Evolutionary conservation across 2,329 filamentous ascomycete species (phyloP), one percentile per base, ranked within the genome.

Genomic region (Pseudocercospora pini-densiflorae): DNA sequence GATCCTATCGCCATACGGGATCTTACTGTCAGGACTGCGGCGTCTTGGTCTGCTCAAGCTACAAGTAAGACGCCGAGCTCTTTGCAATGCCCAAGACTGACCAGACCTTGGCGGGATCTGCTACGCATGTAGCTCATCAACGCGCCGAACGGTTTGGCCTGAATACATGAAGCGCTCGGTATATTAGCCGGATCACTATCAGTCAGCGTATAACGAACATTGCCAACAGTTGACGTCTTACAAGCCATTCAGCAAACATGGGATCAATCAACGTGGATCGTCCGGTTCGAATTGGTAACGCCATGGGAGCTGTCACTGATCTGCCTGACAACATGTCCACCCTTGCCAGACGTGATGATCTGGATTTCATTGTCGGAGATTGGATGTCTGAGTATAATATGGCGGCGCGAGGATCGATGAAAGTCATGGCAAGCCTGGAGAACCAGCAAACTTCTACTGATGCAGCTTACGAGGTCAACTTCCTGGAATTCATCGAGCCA

Each of bases 321-420:
- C 36, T 43, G 10, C 36, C 36, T 7, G 36, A 43, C 36, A 43
- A 43, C 7, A 43, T 43, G 36, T 43, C 36, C 36, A 43, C n/a
- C 8, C 36, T 43, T n/a, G 36, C 36, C 10, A 43, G 36, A 7
- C 36, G 36, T 3, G 8, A 77, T 16, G 84, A 85, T 31, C 76
- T 82, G 10, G 84, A 87, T 69, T 82, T 86, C 21, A 85, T 87
- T 55, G 86, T 83, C 0, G 84, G 84, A 9, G 85, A 87, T 67
- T 86, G 84, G 69, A 79, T 85, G 40, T 81, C 59, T 40, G 72
- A 77, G 45, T 70, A 73, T 61, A 73, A 75, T 69, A 77, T 76
- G 69, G 69, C 60, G 58, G 66, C 83, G 65, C 59, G 36, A 31
- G 6, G 79, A 81, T 65, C 87, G 86, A 74, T 84, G 36, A 43